Conservation (phyloP, 495 filamentous ascomycete genomes). For the Penicillium crystallinum region DNA sequence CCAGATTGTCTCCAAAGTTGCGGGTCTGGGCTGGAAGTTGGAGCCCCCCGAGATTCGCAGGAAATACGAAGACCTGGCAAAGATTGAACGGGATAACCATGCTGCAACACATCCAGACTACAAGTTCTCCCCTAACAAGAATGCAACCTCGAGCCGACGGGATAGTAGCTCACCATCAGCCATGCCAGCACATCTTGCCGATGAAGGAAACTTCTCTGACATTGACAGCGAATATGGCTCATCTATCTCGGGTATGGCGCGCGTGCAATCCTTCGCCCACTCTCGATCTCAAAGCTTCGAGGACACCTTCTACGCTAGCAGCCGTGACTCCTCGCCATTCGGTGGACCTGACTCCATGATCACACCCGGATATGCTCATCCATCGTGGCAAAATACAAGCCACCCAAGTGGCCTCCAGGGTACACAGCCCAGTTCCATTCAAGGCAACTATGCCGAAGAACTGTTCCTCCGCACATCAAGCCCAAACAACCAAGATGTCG, state of each 20-base stretch:
- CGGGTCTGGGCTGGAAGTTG: slow-evolving; percentile 79
- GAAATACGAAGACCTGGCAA: slow-evolving; percentile 78
- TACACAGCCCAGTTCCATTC: slow-evolving; percentile 35
- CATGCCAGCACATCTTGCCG: slow-evolving; percentile 6
- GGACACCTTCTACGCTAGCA: slow-evolving; percentile 23
- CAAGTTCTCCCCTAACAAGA: slow-evolving; percentile 88
- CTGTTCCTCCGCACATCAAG: slow-evolving; percentile 22
- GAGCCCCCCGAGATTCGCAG: slow-evolving; percentile 66
- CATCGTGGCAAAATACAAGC: slow-evolving; percentile 34
- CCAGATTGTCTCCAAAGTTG: slow-evolving; percentile 81
- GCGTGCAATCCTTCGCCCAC: slow-evolving; percentile 21
- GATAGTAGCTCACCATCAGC: background rate
- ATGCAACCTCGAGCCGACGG: slow-evolving; percentile 43
- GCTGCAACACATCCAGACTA: slow-evolving; percentile 83
- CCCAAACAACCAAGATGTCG: slow-evolving; percentile 25
- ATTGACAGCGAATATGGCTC: slow-evolving; percentile 3
- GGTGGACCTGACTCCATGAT: slow-evolving; percentile 25
- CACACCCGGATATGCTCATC: slow-evolving; percentile 24
- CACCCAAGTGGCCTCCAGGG: slow-evolving; percentile 63
- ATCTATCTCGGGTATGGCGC: slow-evolving; percentile 12
- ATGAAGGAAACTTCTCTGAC: slow-evolving; percentile 1
- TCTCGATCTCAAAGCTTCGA: slow-evolving; percentile 25
- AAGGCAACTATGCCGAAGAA: slow-evolving; percentile 27
- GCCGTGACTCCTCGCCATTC: slow-evolving; percentile 33
- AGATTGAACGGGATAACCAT: slow-evolving; percentile 81